phyloP scores from a whole-genome alignment of 192 early-diverging fungal species.

The Umbelopsis sp. region DNA sequence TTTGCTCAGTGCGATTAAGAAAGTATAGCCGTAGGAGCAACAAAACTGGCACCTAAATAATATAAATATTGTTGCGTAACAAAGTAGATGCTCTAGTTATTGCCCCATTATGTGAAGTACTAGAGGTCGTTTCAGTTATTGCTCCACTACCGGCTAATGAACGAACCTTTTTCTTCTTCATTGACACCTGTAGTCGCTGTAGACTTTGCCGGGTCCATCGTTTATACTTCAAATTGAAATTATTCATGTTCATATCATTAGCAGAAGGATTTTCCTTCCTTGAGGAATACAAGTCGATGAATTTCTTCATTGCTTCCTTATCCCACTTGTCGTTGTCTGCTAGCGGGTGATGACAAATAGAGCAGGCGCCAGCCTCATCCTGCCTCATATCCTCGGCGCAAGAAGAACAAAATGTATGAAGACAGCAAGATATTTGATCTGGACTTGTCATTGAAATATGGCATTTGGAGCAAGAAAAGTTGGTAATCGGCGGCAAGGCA shows the following conservation, averaged over 20 bases:
- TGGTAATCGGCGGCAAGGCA: not conserved
- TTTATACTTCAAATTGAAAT: not conserved
- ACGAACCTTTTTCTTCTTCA: not conserved
- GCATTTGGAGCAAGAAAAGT: not conserved
- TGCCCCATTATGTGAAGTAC: too few relatives aligned
- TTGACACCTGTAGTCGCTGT: not conserved
- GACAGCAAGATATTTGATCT: not conserved
- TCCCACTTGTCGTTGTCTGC: not conserved
- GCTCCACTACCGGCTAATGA: not conserved
- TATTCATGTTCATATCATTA: not conserved
- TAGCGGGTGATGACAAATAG: not conserved
- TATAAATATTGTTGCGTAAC: too few relatives aligned
- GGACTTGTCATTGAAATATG: not conserved
- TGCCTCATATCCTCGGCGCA: not conserved
- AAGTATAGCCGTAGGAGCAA: too few relatives aligned
- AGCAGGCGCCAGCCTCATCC: not conserved
- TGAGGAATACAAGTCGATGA: not conserved
- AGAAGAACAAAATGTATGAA: not conserved
- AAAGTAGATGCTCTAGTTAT: too few relatives aligned
- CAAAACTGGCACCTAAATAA: too few relatives aligned
- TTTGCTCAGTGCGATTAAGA: too few relatives aligned
- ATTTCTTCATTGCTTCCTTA: conserved; percentile 3
- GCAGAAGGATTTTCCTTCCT: not conserved
- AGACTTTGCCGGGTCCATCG: not conserved
- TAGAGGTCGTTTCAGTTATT: not conserved